Base-by-base conservation (phyloP, 139 green algal genomes). In the Closterium sp. region DNA sequence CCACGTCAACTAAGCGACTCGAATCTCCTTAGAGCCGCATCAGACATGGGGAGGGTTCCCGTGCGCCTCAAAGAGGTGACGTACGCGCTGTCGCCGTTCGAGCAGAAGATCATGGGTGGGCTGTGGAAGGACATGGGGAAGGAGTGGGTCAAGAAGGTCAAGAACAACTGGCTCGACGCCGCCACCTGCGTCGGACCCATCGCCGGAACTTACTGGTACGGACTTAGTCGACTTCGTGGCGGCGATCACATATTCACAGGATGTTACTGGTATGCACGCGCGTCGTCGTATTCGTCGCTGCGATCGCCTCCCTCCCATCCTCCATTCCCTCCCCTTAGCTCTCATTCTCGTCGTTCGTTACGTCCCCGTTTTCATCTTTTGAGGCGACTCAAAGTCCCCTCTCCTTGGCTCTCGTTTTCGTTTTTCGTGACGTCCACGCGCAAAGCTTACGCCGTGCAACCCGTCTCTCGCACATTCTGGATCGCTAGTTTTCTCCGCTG, bases 61-160 rank as follows among this genome's bases (percentile, higher is more conserved):
- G 91, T 97, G n/a, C 93, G 95, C 34, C 90, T 98, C n/a, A 96
- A 95, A 91, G 96, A 98, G 66, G 96, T 98, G 38, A 96, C 97
- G 0, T 98, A 98, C 94, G 98, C 96, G 31, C 93, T 98, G 8
- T 97, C 94, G 3, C 97, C 97, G 19, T 98, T 97, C 84, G 93
- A 98, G 91, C 95, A 97, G 90, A 96, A 92, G 25, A 93, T 98
- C 6, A 96, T 98, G 91, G 87, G 31, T 4, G 95, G 95, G 3
- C 91, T 97, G 23, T 97, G 95, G 91, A 97, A 96, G 92, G 95
- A 98, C 83, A 34, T 96, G 10, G 94, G 96, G 2, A 83, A 96
- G 89, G 97, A 97, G 88, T 16, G 95, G 30, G 23, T 86, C 33
- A 93, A 95, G 87, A 94, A 95, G 89, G 84, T 96, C 85, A 87